Evolutionary conservation across 768 basidiomycete genomes (phyloP).

Genomic region (Crucibulum laeve): DNA sequence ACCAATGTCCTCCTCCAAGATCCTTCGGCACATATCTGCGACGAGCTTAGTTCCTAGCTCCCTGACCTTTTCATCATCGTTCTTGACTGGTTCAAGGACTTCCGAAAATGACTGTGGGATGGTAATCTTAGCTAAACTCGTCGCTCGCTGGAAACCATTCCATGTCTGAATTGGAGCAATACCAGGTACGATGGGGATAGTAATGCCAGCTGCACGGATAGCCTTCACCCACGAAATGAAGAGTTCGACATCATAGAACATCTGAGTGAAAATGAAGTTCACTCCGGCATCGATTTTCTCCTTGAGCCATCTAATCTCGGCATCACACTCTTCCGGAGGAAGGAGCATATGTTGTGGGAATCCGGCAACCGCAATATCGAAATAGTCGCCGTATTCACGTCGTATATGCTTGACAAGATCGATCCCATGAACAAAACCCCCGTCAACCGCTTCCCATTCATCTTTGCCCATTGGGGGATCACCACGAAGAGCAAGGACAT

Average conservation of each 20-base stretch:
- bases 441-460: conserved; percentile 90
- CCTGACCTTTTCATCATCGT: conserved; percentile 89
- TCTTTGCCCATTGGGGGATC: conserved; percentile 88
- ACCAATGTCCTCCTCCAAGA: conserved; percentile 74
- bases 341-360: conserved; percentile 83
- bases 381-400: conserved; percentile 80
- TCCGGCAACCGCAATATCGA: conserved; percentile 91
- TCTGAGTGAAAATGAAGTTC: conserved; percentile 94
- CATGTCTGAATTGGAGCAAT: conserved; percentile 94
- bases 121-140: conserved; percentile 68
- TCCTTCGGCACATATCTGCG: conserved; percentile 88
- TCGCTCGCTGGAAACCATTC: conserved; percentile 89
- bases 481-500: conserved; percentile 89
- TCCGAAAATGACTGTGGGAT: conserved; percentile 78
- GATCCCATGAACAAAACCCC: conserved; percentile 85
- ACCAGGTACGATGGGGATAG: conserved; percentile 88
- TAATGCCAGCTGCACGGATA: conserved; percentile 82
- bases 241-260: conserved; percentile 93
- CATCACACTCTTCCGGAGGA: conserved; percentile 66
- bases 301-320: conserved; percentile 84
- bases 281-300: conserved; percentile 89
- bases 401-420: conserved; percentile 92
- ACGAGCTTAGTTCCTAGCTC: conserved; percentile 93
- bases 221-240: conserved; percentile 90
- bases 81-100: conserved; percentile 80